phyloP scores from a whole-genome alignment of 805 yeast species.

The Kluyveromyces aestuarii region DNA sequence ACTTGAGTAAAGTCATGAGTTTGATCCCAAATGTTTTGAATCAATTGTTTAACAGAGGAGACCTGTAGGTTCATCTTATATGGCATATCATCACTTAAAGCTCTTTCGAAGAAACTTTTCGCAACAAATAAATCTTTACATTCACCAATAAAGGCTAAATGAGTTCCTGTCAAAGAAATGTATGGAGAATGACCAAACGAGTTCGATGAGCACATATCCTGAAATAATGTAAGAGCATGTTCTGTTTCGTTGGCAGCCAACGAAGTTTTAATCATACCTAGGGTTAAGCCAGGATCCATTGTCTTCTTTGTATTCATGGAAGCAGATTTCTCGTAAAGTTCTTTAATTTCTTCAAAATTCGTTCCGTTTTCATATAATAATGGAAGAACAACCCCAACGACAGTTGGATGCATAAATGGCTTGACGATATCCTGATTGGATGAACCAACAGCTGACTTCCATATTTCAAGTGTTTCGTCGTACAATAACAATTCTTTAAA shows the following conservation, averaged over 20 bases:
- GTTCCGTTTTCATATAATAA: conserved; percentile 54
- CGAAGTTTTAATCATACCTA: conserved; percentile 69
- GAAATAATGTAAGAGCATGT: conserved; percentile 57
- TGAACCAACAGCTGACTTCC: conserved; percentile 44
- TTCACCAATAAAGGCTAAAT: conserved; percentile 68
- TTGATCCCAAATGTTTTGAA: conserved; percentile 50
- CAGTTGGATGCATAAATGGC: conserved; percentile 51
- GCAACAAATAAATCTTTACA: conserved; percentile 67
- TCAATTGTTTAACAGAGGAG: conserved; percentile 57
- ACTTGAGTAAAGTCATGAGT: conserved; percentile 51
- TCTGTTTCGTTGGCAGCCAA: conserved; percentile 54
- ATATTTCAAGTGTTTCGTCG: conserved; percentile 56
- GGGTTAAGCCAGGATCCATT: conserved; percentile 41
- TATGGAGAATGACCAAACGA: conserved; percentile 31
- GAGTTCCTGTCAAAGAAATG: conserved; percentile 61
- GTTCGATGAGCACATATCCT: conserved; percentile 45
- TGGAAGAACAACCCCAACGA: conserved; percentile 62
- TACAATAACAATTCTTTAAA: conserved; percentile 52
- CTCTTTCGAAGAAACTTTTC: conserved; percentile 64
- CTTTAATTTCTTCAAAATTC: conserved; percentile 50
- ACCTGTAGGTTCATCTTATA: conserved; percentile 64
- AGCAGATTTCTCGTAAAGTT: conserved; percentile 39
- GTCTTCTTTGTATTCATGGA: conserved; percentile 26
- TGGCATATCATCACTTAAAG: conserved; percentile 60
- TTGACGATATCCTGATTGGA: conserved; percentile 17